Evolutionary conservation across 805 yeast species (phyloP), one percentile per base, ranked within the genome.

Genomic region (Pachysolen tannophilus): DNA sequence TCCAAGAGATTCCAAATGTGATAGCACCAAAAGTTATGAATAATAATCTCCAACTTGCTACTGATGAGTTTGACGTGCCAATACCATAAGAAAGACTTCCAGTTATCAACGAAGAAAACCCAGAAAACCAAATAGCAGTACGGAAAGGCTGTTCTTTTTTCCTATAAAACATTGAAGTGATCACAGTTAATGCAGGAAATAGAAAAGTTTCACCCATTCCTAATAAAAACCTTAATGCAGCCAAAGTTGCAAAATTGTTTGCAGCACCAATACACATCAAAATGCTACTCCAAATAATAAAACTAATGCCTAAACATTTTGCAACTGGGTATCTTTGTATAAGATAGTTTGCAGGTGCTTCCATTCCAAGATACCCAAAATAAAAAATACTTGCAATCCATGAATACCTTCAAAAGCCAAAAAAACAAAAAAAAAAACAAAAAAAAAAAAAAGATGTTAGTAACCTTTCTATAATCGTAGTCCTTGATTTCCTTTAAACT

Each of bases 151-250:
- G 67, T 41, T 67, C 72, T 20, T 54, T 59, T 29, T 58, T 53
- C 40, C 60, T 68, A 59, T 74, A 77, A 63, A 72, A 77, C 45
- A 70, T 76, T 20, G 71, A 47, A 9, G 77, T 71, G 28, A 75
- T 48, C 15, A 73, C 57, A 14, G 69, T 65, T 49, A 64, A 65
- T 3, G 72, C 71, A 3, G 83, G 82, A 8, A 73, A 65, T 16
- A 75, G 63, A 15, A 68, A 61, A 33, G 71, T 57, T 48, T 75
- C 82, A 4, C 69, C 55, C 44, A 61, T 53, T 6, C 78, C 79
- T 32, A 71, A 48, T 43, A 67, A 58, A 45, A 70, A 67, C 38
- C 78, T 52, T 21, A 67, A 37, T 2, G 58, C 63, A 29, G 60
- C 55, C 3, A 70, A 57, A 13, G 74, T 73, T 15, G 58, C 58